Evolutionary conservation across 2,329 filamentous ascomycete species (phyloP), one percentile per base, ranked within the genome.

Genomic region (Colletotrichum tropicale): DNA sequence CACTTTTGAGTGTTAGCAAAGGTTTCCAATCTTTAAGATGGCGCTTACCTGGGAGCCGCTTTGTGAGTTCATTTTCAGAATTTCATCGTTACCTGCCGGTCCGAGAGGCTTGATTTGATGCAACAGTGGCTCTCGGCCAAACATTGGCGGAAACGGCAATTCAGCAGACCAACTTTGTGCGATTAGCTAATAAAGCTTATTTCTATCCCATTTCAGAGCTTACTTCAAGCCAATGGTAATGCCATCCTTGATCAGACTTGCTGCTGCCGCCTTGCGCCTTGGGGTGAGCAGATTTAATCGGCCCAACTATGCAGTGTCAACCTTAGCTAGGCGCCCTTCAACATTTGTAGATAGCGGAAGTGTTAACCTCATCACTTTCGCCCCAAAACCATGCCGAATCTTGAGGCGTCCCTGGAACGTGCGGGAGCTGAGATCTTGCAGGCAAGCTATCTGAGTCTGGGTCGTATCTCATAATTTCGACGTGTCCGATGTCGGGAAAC

Each of bases 1-100:
- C 43, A 52, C 43, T 52, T 52, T 8, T 21, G 43, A 24, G 43
- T 52, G 10, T 52, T 13, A 52, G 43, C 43, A 52, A 4, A 21
- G 1, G 0, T 52, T 24, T 8, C n/a, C 12, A 8, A 13, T 21
- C 6, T 24, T 7, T 21, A 5, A 52, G 10, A 13, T 1, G 1
- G 15, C 1, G 43, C 12, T 52, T 52, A 52, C 43, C 2, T 52
- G 43, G 4, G 43, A 52, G 16, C 43, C 43, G 10, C 43, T 52
- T 24, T 52, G 43, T 52, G 43, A 52, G 43, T 52, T 52, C 10
- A 52, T 52, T 13, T 21, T 13, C 10, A 52, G 43, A 24, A 52
- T 13, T 2, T 52, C 43, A 21, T 52, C 43, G 12, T 52, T 52
- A 0, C 43, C 43, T 13, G 43, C 43, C 43, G 43, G n/a, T 24